phyloP scores from a whole-genome alignment of 306 rosid species.

The Vachellia pachyceras region DNA sequence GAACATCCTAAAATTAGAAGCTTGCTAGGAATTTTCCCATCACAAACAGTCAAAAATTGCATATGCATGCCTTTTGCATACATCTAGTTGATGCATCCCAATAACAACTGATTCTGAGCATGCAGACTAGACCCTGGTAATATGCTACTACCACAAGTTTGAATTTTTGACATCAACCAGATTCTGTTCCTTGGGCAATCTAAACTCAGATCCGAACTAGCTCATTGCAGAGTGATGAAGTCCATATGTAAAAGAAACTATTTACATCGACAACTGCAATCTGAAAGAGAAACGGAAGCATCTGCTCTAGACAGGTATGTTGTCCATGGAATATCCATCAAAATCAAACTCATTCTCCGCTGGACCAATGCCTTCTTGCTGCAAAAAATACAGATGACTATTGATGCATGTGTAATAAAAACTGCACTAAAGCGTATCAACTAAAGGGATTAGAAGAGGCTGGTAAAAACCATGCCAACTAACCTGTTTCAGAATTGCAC shows the following conservation, averaged over 20 bases:
- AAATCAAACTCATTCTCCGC: constrained; percentile 81
- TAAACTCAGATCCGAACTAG: constrained; percentile 41
- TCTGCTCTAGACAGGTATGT: constrained; percentile 73
- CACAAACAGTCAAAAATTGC: constrained; percentile 66
- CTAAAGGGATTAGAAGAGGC: constrained; percentile 2
- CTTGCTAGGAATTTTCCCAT: constrained; percentile 60
- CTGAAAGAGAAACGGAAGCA: constrained; percentile 37
- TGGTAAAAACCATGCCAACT: constrained; percentile 20
- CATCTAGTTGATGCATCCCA: constrained; percentile 51
- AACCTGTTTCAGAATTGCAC: constrained; percentile 94
- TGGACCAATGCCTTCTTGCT: constrained; percentile 77
- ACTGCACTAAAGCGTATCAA: constrained; percentile 6
- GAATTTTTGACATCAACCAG: constrained; percentile 49
- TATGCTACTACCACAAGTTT: constrained; percentile 49
- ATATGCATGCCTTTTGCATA: constrained; percentile 56
- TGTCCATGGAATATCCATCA: constrained; percentile 85
- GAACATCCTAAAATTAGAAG: constrained; percentile 58
- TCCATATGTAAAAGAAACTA: constrained; percentile 60
- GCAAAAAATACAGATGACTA: constrained; percentile 44
- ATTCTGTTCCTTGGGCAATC: constrained; percentile 44
- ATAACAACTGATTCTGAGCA: constrained; percentile 32
- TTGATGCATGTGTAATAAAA: constrained; percentile 14
- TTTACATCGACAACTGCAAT: constrained; percentile 67
- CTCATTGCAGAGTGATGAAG: constrained; percentile 52
- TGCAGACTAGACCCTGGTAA: constrained; percentile 47